Conservation (phyloP, 306 rosid species). For the Vigna unguiculata region DNA sequence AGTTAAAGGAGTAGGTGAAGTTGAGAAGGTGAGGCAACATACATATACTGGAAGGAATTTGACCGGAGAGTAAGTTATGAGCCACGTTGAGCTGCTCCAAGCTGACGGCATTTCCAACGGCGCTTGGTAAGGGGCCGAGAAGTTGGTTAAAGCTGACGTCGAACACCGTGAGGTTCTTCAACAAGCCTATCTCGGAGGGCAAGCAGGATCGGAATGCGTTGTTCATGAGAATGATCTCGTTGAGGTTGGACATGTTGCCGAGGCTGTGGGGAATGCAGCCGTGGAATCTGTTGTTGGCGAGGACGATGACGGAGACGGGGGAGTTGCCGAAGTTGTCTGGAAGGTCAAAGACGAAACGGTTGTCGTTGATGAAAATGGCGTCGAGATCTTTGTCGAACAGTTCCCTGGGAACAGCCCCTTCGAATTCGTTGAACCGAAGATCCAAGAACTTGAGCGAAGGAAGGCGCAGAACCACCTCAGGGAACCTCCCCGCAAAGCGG, state of each 20-base stretch:
- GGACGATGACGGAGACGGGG: conserved; percentile 71
- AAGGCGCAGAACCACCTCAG: conserved; percentile 59
- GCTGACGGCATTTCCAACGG: conserved; percentile 56
- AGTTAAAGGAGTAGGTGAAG: conserved; percentile 86
- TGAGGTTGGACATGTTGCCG: conserved; percentile 71
- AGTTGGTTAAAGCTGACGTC: conserved; percentile 69
- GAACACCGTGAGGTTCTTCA: conserved; percentile 66
- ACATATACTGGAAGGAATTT: conserved; percentile 78
- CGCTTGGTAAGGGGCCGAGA: conserved; percentile 57
- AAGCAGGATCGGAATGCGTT: conserved; percentile 60
- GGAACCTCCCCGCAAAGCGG: conserved; percentile 69
- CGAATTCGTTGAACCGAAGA: conserved; percentile 77
- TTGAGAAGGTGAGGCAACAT: conserved; percentile 74
- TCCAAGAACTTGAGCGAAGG: conserved; percentile 64
- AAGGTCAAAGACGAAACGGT: conserved; percentile 56
- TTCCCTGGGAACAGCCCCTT: conserved; percentile 60
- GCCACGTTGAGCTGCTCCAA: conserved; percentile 71
- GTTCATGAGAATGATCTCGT: conserved; percentile 65
- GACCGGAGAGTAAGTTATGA: conserved; percentile 59
- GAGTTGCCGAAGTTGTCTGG: conserved; percentile 74
- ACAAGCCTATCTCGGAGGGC: conserved; percentile 65
- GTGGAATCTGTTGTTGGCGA: conserved; percentile 71
- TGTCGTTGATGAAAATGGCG: conserved; percentile 76
- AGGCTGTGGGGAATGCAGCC: conserved; percentile 77
- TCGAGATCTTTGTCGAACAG: conserved; percentile 74